phyloP scores from a whole-genome alignment of 1,284 basidiomycete genomes.

The Cutaneotrichosporon dermatis region DNA sequence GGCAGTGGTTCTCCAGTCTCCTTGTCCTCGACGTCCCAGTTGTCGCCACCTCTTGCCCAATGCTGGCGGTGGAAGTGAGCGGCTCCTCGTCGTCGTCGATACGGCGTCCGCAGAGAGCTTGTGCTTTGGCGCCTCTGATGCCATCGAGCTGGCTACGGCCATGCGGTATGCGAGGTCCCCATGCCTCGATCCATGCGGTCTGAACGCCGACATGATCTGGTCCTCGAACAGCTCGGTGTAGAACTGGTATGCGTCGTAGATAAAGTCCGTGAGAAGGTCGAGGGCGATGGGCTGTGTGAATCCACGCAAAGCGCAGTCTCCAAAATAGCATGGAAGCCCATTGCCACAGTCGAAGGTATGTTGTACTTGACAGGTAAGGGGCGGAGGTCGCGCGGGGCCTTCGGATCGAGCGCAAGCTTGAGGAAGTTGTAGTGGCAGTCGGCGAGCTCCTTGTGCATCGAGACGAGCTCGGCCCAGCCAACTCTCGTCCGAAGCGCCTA shows the following conservation, averaged over 20 bases:
- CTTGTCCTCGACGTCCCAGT: conserved; percentile 85
- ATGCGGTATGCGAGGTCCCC: conserved; percentile 95
- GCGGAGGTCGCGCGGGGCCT: conserved; percentile 78
- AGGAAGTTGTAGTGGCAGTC: conserved; percentile 86
- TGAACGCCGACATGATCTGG: conserved; percentile 64
- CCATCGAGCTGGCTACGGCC: conserved; percentile 63
- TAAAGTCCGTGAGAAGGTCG: conserved; percentile 81
- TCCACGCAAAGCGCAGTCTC: conserved; percentile 80
- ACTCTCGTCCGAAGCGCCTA: conserved; percentile 24
- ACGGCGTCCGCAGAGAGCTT: conserved; percentile 18
- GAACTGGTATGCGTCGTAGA: conserved; percentile 91
- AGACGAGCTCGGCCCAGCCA: conserved; percentile 47
- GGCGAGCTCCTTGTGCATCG: conserved; percentile 57
- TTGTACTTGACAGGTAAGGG: conserved; percentile 90
- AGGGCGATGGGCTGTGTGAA: conserved; percentile 42
- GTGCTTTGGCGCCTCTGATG: conserved; percentile 36
- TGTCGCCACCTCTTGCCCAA: conserved; percentile 80
- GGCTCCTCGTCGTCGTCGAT: conserved; percentile 33
- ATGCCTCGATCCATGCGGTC: conserved; percentile 89
- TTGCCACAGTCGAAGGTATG: conserved; percentile 93
- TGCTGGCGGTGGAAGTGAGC: conserved; percentile 58
- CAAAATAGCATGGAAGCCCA: conserved; percentile 81
- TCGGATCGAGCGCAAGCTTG: conserved; percentile 76
- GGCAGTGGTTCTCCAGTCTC: conserved; percentile 88
- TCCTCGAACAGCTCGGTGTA: conserved; percentile 88